These are phyloP conservation scores for Moniliella sp. DNA, from an alignment of 1,284 basidiomycete genomes.

Conservation along the genomic window DNA sequence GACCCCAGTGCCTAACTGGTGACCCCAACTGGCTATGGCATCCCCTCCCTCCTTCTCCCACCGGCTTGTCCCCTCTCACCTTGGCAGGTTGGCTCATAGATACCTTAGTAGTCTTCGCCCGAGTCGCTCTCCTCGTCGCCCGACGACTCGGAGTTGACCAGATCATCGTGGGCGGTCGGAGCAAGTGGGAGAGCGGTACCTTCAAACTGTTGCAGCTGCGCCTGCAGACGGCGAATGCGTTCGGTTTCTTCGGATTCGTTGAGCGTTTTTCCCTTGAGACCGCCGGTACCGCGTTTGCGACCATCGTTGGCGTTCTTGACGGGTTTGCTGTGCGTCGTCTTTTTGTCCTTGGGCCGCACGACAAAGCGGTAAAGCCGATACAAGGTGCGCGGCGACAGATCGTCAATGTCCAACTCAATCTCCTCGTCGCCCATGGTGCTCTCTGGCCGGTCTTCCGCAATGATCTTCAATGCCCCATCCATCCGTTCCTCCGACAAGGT, in stretches of 20 bases:
- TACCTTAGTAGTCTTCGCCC: conserved; percentile 13
- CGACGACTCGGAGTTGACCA: conserved; percentile 24
- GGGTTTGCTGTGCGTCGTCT: no score
- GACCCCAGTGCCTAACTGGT: no score
- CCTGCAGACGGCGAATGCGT: conserved; percentile 24
- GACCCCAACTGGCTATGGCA: no score
- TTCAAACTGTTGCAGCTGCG: conserved; percentile 28
- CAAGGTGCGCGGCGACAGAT: conserved; percentile 24
- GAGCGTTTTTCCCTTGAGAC: conserved; percentile 30
- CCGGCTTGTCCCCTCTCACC: no score
- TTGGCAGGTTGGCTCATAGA: no score
- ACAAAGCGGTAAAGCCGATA: conserved; percentile 33
- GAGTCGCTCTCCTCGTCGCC: conserved; percentile 11
- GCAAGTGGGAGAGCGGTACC: conserved; percentile 4
- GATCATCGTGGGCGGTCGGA: conserved; percentile 23
- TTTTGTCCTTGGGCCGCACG: conserved; percentile 23
- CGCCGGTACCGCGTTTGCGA: conserved; percentile 27
- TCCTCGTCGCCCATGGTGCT: conserved; percentile 28
- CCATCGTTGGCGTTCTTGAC: conserved; percentile 15
- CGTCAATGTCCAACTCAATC: conserved; percentile 33
- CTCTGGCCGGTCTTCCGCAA: conserved; percentile 31
- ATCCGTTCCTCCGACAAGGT: conserved; percentile 30
- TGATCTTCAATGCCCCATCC: conserved; percentile 30
- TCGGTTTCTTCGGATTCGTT: conserved; percentile 30
- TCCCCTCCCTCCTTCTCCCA: no score